Conservation (phyloP, 805 yeast genomes). For the Pichia sporocuriosa region DNA sequence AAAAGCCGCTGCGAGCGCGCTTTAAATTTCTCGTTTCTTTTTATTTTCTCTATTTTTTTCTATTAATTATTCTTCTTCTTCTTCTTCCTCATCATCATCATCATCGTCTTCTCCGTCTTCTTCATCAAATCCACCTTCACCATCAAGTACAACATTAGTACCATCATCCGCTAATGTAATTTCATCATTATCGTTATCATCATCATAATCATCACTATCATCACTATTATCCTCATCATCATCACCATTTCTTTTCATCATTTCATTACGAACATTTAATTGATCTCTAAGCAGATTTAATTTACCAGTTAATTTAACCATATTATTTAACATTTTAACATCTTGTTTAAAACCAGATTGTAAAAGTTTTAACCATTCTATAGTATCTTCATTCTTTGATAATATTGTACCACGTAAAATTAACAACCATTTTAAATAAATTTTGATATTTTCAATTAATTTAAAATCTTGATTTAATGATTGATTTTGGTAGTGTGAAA, state of each 20-base stretch:
- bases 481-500: slow-evolving; percentile 33
- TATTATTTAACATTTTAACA: slow-evolving; percentile 52
- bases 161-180: slow-evolving; percentile 22
- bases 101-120: slow-evolving; percentile 17
- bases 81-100: slow-evolving; percentile 22
- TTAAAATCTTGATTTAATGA: slow-evolving; percentile 3
- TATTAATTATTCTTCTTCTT: slow-evolving; percentile 16
- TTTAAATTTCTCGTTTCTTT: neutral
- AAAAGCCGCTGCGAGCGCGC: neutral
- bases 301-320: slow-evolving; percentile 81
- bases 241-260: slow-evolving; percentile 29
- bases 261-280: slow-evolving; percentile 56
- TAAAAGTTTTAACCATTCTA: slow-evolving; percentile 49
- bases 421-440: slow-evolving; percentile 81
- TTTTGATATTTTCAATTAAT: slow-evolving; percentile 7
- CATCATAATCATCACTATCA: slow-evolving; percentile 29
- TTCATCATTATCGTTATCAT: slow-evolving; percentile 2
- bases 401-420: slow-evolving; percentile 63
- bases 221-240: slow-evolving; percentile 23
- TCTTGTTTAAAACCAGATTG: slow-evolving; percentile 51
- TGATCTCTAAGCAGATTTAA: slow-evolving; percentile 73
- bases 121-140: slow-evolving; percentile 27
- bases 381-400: slow-evolving; percentile 43
- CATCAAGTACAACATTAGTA: slow-evolving; percentile 23
- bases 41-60: neutral